Percentiles rank a stretch among this genome's conserved stretches.
These are phyloP conservation scores for Dendrothele bispora DNA, from an alignment of 768 basidiomycete species.

Conservation along the genomic window DNA sequence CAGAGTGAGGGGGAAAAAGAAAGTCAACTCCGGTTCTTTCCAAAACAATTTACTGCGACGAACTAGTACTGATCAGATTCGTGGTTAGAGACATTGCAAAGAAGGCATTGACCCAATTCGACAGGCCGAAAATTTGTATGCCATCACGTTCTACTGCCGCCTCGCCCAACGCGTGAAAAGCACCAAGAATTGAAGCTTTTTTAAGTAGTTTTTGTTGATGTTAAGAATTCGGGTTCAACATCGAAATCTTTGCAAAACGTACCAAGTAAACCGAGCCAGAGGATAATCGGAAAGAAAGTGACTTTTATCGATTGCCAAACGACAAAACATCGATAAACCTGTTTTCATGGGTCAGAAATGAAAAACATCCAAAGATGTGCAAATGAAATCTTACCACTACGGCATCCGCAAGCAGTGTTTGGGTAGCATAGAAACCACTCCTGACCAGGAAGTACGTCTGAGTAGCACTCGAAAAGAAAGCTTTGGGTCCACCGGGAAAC, in stretches of 20 bases:
- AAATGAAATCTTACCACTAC: slow-evolving; percentile 5
- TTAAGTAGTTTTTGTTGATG: neutral
- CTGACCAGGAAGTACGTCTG: slow-evolving; percentile 25
- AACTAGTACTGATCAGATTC: slow-evolving; percentile 19
- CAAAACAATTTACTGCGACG: too few species aligned
- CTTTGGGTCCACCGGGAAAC: slow-evolving; percentile 13
- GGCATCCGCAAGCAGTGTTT: neutral
- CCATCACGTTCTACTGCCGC: neutral
- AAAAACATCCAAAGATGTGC: too few species aligned
- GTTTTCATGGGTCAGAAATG: too few species aligned
- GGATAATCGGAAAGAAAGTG: neutral
- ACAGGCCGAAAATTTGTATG: neutral
- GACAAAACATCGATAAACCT: neutral
- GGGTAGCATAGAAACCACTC: slow-evolving; percentile 12
- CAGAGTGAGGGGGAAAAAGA: slow-evolving; percentile 5
- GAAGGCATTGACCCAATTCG: neutral
- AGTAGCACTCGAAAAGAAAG: slow-evolving; percentile 21
- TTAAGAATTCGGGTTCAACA: neutral
- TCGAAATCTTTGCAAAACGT: neutral
- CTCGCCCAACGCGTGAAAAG: neutral
- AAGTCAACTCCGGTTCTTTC: slow-evolving; percentile 22
- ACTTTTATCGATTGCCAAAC: neutral
- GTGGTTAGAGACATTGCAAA: slow-evolving; percentile 28
- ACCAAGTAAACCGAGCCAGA: neutral
- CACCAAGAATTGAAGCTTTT: neutral